Evolutionary conservation across 2,329 filamentous ascomycete species (phyloP), one percentile per base, ranked within the genome.

Genomic region (Stemphylium beticola): DNA sequence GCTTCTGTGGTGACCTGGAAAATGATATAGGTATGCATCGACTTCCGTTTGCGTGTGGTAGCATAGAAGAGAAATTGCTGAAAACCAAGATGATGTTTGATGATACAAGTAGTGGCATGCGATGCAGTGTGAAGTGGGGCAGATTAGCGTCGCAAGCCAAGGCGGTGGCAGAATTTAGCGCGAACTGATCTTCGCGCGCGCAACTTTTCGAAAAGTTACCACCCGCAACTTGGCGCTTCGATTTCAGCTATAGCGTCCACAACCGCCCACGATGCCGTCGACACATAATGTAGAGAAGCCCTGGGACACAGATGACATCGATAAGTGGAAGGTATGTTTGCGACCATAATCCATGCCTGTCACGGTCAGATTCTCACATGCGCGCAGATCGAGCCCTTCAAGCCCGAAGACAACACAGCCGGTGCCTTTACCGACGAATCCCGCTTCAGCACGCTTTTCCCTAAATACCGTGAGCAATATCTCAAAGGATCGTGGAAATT

Each of bases 391-490:
- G 92, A 96, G 34, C 79, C 87, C 24, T 98, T 98, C 79, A 93
- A 87, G 37, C 85, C 91, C 43, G 87, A 90, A 63, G 90, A 98
- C 79, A 98, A 98, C 77, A 78, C 80, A 29, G 91, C 85, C 50
- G 95, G 95, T 62, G 89, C 90, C 17, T 96, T 99, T 74, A 84
- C 88, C 48, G 93, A 99, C 77, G 95, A 98, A 79, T 96, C 92
- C 1, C 92, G 90, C 4, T 99, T 99, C 74, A 83, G 82, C 62
- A 89, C 86, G 0, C 68, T 98, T 6, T 98, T 98, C 73, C 95
- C 95, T 60, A 96, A 96, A 78, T 99, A 99, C 77, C 89, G 95
- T 70, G 95, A 99, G 82, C 85, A 91, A 44, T 97, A 98, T 71
- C 81, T 99, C 51, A 92, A 91, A 72, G 91, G 96, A 74, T 89